These are phyloP conservation scores for Plasmodium vinckei DNA, from an alignment of 169 alveolate species.

Conservation along the genomic window DNA sequence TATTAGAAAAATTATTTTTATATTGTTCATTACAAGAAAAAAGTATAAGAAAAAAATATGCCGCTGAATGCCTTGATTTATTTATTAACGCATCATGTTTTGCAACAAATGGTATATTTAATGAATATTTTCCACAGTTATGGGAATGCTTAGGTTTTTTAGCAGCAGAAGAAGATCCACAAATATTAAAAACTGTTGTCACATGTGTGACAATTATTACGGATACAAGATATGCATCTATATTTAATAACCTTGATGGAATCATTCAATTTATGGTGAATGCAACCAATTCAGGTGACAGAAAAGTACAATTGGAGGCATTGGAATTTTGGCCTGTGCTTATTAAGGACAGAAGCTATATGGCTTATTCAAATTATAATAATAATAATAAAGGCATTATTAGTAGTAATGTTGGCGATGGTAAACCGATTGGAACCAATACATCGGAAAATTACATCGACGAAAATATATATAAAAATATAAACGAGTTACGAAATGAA, in stretches of 20 bases:
- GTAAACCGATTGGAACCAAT: not conserved
- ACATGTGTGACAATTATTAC: constrained; percentile 83
- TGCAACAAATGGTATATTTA: constrained; percentile 74
- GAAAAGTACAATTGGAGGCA: constrained; percentile 88
- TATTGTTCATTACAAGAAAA: constrained; percentile 61
- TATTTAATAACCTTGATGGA: constrained; percentile 82
- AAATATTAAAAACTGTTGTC: constrained; percentile 80
- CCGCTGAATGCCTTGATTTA: constrained; percentile 71
- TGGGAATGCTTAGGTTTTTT: constrained; percentile 85
- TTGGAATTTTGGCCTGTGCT: constrained; percentile 88
- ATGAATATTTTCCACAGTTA: constrained; percentile 75
- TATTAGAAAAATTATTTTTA: constrained; percentile 70
- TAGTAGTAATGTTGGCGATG: not conserved
- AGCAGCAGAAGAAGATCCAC: constrained; percentile 81
- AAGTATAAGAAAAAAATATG: constrained; percentile 64
- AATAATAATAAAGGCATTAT: not conserved
- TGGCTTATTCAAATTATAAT: constrained; percentile 68
- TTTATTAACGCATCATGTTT: constrained; percentile 57
- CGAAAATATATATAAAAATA: constrained; percentile 67
- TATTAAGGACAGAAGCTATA: constrained; percentile 79
- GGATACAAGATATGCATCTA: constrained; percentile 80
- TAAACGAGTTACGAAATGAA: constrained; percentile 72
- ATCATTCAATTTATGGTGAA: constrained; percentile 84
- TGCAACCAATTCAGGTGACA: constrained; percentile 83
- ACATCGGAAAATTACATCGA: constrained; percentile 43